A percentile compares a stretch with the other conserved stretches of the same genome.
Conservation (phyloP, 129 eudicot genomes). For the Sambucus nigra region DNA sequence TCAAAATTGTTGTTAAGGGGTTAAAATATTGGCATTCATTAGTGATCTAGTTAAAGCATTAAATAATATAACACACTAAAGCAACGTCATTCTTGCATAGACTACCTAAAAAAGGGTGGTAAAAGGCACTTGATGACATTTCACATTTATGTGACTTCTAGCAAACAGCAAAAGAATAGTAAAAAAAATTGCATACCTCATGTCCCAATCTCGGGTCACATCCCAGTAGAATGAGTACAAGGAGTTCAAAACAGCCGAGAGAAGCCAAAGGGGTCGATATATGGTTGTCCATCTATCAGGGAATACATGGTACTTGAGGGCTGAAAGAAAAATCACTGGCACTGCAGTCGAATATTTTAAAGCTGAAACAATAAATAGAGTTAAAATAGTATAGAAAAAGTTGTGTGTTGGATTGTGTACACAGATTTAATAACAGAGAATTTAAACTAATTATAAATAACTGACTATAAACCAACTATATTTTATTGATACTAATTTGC, state of each 20-base stretch:
- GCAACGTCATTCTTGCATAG: too few species aligned
- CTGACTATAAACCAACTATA: too few species aligned
- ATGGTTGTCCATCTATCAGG: constrained; percentile 67
- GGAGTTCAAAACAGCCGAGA: constrained; percentile 67
- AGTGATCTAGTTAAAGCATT: too few species aligned
- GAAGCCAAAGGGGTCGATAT: constrained; percentile 89
- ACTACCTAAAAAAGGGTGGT: too few species aligned
- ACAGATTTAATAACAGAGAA: too few species aligned
- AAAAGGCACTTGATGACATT: background rate
- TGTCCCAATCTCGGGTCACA: constrained; percentile 85
- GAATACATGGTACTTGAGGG: constrained; percentile 81
- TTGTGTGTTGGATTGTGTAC: too few species aligned
- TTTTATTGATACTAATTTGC: too few species aligned
- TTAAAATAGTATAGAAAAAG: constrained; percentile 3
- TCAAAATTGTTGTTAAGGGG: too few species aligned
- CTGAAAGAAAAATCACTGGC: constrained; percentile 93
- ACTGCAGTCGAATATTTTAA: constrained; percentile 91
- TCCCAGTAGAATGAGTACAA: constrained; percentile 96
- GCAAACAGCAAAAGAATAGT: too few species aligned
- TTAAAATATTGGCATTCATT: too few species aligned
- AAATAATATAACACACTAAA: too few species aligned
- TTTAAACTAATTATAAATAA: too few species aligned
- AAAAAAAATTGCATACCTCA: constrained; percentile 54
- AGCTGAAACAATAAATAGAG: constrained; percentile 51
- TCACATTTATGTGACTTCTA: background rate